A percentile compares a stretch with the other conserved stretches of the same genome.
Evolutionary conservation across 352 stramenopile genomes (phyloP).

Genomic region (Phytophthora chlamydospora): DNA sequence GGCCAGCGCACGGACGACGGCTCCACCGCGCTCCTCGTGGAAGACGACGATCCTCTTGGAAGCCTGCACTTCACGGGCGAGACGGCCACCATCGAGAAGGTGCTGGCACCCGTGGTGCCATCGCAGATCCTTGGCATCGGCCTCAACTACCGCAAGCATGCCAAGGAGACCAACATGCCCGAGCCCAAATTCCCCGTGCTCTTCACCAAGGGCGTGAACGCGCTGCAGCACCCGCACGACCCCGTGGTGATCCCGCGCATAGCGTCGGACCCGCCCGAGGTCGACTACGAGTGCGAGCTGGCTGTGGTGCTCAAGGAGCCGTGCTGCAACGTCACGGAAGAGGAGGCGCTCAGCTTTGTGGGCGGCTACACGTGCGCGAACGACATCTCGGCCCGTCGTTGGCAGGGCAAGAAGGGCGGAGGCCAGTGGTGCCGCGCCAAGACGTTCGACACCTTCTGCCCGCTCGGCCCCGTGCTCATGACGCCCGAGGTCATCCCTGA

Average conservation of each 20-base stretch:
- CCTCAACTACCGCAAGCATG: constrained; percentile 92
- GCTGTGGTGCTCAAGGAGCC: constrained; percentile 86
- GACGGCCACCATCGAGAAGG: constrained; percentile 64
- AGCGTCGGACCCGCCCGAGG: constrained; percentile 63
- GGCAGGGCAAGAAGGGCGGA: constrained; percentile 86
- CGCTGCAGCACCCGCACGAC: constrained; percentile 78
- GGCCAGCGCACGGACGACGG: constrained; percentile 55
- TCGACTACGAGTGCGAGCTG: constrained; percentile 93
- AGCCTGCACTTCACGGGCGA: constrained; percentile 67
- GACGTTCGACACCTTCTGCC: constrained; percentile 92
- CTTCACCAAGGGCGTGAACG: constrained; percentile 89
- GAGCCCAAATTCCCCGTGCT: constrained; percentile 81
- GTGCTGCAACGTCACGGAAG: constrained; percentile 83
- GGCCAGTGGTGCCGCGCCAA: constrained; percentile 91
- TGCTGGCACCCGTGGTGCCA: constrained; percentile 82
- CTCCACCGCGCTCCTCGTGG: constrained; percentile 54
- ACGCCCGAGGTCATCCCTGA: constrained; percentile 76
- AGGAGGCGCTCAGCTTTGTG: constrained; percentile 87
- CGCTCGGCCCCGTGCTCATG: constrained; percentile 87
- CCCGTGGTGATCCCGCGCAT: constrained; percentile 84
- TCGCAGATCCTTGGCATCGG: constrained; percentile 88
- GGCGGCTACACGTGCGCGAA: constrained; percentile 90
- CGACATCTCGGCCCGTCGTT: constrained; percentile 89
- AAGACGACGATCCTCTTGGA: constrained; percentile 72
- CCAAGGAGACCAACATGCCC: constrained; percentile 87